phyloP scores from a whole-genome alignment of 768 basidiomycete species.

The Xerocomellus amylosporus region DNA sequence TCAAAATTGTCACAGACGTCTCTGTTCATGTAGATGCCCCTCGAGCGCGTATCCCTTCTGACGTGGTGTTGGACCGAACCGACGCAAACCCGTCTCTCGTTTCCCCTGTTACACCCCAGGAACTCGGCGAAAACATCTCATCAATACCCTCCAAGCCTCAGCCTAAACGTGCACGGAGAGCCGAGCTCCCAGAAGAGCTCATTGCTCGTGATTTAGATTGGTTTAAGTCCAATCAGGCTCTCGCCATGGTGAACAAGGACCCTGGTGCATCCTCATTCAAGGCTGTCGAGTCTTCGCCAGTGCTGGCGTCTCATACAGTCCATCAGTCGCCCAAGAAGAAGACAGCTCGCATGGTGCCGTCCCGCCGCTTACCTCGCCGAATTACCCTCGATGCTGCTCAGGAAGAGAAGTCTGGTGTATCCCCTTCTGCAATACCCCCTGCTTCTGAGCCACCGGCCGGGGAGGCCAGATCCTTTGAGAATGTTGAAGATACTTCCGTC shows the following conservation, averaged over 20 bases:
- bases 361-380: slow-evolving; percentile 22
- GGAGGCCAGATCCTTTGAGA: background rate
- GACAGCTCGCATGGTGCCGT: slow-evolving; percentile 27
- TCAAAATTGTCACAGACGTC: background rate
- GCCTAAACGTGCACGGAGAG: slow-evolving; percentile 24
- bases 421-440: background rate
- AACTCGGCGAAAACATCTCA: background rate
- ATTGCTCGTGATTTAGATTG: slow-evolving; percentile 31
- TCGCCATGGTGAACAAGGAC: background rate
- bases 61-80: background rate
- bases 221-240: slow-evolving; percentile 21
- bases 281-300: background rate
- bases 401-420: background rate
- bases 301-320: background rate
- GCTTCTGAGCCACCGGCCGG: background rate
- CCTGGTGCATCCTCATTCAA: background rate
- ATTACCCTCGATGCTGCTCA: slow-evolving; percentile 1
- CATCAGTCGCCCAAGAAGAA: slow-evolving; percentile 14
- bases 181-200: slow-evolving; percentile 24
- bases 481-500: background rate
- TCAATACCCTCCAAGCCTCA: slow-evolving; percentile 19
- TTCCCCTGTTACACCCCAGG: background rate
- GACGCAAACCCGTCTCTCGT: background rate
- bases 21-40: background rate
- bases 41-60: background rate